Evolutionary conservation across 371 early-diverging fungal species (phyloP).

Genomic region (Massospora cicadina): DNA sequence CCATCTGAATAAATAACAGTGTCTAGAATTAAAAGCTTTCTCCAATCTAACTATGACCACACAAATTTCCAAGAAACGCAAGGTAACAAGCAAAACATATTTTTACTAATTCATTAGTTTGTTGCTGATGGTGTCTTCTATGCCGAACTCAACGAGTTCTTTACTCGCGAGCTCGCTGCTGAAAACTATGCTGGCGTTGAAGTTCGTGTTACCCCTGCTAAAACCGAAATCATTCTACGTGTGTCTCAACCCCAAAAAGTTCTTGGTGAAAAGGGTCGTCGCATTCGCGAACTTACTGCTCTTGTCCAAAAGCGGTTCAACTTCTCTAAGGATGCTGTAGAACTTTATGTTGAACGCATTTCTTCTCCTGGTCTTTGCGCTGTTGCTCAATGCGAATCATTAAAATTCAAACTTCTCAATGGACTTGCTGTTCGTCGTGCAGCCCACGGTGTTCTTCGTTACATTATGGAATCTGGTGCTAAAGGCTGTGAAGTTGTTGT

Average conservation of each 20-base stretch:
- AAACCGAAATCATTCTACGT: conserved; percentile 98
- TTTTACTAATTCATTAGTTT: conserved; percentile 32
- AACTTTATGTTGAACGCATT: conserved; percentile 98
- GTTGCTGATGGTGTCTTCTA: conserved; percentile 99
- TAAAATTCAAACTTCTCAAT: conserved; percentile 93
- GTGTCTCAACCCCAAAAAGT: conserved; percentile 97
- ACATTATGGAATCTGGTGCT: conserved; percentile 99
- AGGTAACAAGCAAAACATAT: conserved; percentile 2
- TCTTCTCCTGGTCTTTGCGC: conserved; percentile 97
- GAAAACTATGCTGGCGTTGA: conserved; percentile 96
- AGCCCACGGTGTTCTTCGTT: conserved; percentile 96
- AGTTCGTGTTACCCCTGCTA: conserved; percentile 94
- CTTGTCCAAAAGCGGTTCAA: conserved; percentile 98
- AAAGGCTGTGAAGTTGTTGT: conserved; percentile 99
- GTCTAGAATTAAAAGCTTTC: too few species aligned
- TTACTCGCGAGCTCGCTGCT: conserved; percentile 77
- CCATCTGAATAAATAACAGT: too few species aligned
- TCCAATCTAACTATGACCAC: conserved; percentile 10
- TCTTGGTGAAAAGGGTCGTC: conserved; percentile 97
- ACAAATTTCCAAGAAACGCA: conserved; percentile 11
- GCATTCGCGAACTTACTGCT: conserved; percentile 96
- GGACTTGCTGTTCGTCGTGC: conserved; percentile 97
- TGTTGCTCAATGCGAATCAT: conserved; percentile 96
- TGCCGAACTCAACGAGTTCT: conserved; percentile 98
- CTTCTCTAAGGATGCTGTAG: conserved; percentile 94